Conservation (phyloP, 176 grass and related monocot species). For the Triticum dicoccoides region DNA sequence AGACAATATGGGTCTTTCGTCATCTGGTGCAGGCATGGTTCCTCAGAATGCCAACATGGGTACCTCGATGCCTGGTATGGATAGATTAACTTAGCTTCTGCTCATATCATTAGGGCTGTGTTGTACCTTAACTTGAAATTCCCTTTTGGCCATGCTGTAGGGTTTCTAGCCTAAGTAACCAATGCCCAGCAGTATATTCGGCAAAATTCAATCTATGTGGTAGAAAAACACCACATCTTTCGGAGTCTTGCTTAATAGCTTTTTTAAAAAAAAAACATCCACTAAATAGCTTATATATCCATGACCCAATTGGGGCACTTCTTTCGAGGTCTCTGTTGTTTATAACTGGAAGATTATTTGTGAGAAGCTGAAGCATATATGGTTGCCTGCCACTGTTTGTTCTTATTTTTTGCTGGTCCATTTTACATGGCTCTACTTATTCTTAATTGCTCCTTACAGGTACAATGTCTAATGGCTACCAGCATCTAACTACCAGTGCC, state of each 20-base stretch:
- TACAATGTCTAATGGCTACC: constrained; percentile 71
- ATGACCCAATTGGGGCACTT: neutral
- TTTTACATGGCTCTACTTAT: constrained; percentile 16
- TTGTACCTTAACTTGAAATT: constrained; percentile 11
- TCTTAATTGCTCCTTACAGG: constrained; percentile 44
- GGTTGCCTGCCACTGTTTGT: neutral
- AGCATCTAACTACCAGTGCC: constrained; percentile 52
- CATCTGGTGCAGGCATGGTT: constrained; percentile 51
- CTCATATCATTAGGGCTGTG: neutral
- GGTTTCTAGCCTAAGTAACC: constrained; percentile 7
- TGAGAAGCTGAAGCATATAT: constrained; percentile 23
- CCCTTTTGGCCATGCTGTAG: constrained; percentile 12
- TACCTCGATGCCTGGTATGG: constrained; percentile 38
- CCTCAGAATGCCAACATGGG: constrained; percentile 62
- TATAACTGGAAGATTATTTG: constrained; percentile 15
- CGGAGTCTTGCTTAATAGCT: neutral
- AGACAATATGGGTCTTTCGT: constrained; percentile 54
- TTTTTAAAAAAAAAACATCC: neutral
- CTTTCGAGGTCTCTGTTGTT: constrained; percentile 10
- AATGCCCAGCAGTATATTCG: neutral
- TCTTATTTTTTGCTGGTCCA: neutral
- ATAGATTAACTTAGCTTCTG: constrained; percentile 27
- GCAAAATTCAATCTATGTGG: neutral
- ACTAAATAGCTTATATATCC: constrained; percentile 10
- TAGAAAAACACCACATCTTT: constrained; percentile 3